Percentiles rank a stretch among this genome's conserved stretches.
phyloP scores from a whole-genome alignment of 2,329 filamentous ascomycete genomes.

The Aspergillus persii region DNA sequence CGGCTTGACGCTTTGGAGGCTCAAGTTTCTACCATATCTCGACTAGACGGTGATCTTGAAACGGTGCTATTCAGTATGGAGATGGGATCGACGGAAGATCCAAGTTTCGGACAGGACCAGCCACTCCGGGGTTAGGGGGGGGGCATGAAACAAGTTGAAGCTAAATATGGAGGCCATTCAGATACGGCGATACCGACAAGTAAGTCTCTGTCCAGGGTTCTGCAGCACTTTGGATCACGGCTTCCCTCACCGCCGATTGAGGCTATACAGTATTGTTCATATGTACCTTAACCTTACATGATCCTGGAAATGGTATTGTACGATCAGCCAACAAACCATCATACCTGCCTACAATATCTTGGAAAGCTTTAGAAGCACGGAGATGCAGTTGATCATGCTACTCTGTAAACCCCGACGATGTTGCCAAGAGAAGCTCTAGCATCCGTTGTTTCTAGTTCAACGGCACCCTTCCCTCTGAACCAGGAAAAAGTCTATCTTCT shows the following conservation, averaged over 20 bases:
- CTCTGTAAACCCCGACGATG: background rate
- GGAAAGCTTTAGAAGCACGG: background rate
- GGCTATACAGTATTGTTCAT: too few species aligned
- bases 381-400: too few species aligned
- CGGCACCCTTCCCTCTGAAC: background rate
- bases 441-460: background rate
- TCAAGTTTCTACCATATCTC: background rate
- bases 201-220: background rate
- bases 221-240: too few species aligned
- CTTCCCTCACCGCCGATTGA: too few species aligned
- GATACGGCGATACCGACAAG: background rate
- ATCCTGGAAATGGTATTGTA: too few species aligned
- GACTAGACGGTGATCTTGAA: background rate
- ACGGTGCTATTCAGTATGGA: background rate
- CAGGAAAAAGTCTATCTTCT: too few species aligned
- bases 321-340: too few species aligned
- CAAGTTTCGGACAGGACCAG: background rate
- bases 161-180: background rate
- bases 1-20: background rate
- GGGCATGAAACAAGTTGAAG: background rate
- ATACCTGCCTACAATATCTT: background rate
- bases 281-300: too few species aligned
- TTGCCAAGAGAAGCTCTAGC: background rate
- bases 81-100: background rate
- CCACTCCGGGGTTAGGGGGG: background rate